Evolutionary conservation across 169 alveolate genomes (phyloP).

Genomic region (Cyclospora cayetanensis): DNA sequence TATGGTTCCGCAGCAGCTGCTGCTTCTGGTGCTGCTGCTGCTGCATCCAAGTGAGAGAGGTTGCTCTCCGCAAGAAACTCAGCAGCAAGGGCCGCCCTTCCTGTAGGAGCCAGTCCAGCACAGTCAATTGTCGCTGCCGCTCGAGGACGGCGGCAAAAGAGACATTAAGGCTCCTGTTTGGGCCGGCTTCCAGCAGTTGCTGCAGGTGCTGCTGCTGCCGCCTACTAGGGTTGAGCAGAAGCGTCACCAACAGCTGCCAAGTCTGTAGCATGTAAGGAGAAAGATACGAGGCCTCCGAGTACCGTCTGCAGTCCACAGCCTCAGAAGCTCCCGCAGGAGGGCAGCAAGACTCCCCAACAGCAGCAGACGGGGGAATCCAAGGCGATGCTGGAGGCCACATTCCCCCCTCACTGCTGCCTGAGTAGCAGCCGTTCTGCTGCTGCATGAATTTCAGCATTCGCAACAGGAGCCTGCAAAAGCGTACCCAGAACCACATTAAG

Average conservation of each 20-base stretch:
- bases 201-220: slow-evolving; percentile 28
- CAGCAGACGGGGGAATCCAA: slow-evolving; percentile 9
- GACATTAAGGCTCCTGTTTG: background rate
- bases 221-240: slow-evolving; percentile 23
- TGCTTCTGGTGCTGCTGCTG: slow-evolving; percentile 20
- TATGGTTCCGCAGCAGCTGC: background rate
- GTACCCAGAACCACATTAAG: background rate
- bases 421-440: slow-evolving; percentile 38
- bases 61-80: slow-evolving; percentile 14
- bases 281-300: slow-evolving; percentile 40
- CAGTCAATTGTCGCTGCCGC: slow-evolving; percentile 39
- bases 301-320: background rate
- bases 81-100: slow-evolving; percentile 7
- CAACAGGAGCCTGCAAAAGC: slow-evolving; percentile 33
- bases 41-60: background rate
- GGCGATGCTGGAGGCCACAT: background rate
- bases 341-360: background rate
- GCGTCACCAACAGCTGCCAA: slow-evolving; percentile 58
- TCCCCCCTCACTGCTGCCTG: background rate
- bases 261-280: slow-evolving; percentile 67
- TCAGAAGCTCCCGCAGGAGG: background rate
- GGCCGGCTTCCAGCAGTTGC: background rate
- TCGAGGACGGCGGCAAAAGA: slow-evolving; percentile 47
- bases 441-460: slow-evolving; percentile 22
- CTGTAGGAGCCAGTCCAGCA: slow-evolving; percentile 33